Evolutionary conservation across 345 rosid genomes (phyloP).

Genomic region (Eucalyptus paniculata): DNA sequence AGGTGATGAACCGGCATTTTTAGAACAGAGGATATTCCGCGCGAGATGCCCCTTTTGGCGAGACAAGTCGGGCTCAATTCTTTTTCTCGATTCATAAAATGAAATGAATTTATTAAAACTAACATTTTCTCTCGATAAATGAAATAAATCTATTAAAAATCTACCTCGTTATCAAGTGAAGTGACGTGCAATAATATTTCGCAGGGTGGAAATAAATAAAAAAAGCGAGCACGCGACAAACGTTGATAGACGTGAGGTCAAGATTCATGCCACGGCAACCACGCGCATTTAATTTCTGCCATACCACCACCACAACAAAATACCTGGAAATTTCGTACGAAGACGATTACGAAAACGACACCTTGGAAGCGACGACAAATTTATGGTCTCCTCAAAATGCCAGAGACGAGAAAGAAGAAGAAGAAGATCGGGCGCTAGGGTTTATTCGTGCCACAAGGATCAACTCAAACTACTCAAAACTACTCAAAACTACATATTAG

Average conservation of each 20-base stretch:
- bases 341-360: not conserved
- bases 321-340: not conserved
- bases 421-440: not conserved
- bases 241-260: not conserved
- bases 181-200: not conserved
- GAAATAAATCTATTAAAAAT: not conserved
- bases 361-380: not conserved
- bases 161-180: not conserved
- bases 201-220: no score
- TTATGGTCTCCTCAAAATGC: not conserved
- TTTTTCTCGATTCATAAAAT: not conserved
- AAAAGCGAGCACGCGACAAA: not conserved
- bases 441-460: not conserved
- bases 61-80: not conserved
- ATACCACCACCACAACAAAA: not conserved
- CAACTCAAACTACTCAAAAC: not conserved
- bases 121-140: not conserved
- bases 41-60: no score
- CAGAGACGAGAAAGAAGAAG: not conserved
- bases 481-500: not conserved
- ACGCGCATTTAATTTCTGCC: not conserved
- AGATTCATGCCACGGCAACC: not conserved
- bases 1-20: not conserved
- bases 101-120: no score
- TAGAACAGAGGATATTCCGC: not conserved